phyloP scores from a whole-genome alignment of 129 eudicot species.

The Heracleum sosnowskyi region DNA sequence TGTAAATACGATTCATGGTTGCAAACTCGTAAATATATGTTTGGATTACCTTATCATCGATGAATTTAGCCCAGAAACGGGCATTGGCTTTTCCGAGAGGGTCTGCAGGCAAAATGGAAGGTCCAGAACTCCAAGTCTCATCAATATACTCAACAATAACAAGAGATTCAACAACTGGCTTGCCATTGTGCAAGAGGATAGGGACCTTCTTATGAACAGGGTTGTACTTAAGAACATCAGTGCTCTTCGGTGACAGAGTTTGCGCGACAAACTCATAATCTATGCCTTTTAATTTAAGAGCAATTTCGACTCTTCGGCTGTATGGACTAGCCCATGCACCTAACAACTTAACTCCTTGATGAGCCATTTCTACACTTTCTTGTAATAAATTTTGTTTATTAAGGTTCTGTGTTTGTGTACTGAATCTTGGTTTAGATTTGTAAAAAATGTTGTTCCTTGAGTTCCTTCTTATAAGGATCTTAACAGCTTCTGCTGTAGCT shows the following conservation, averaged over 20 bases:
- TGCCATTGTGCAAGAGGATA: slow-evolving; percentile 5
- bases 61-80: slow-evolving; percentile 37
- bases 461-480: neutral
- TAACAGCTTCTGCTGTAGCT: neutral
- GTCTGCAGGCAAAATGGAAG: slow-evolving; percentile 26
- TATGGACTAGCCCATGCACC: slow-evolving; percentile 9
- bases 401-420: neutral
- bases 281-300: slow-evolving; percentile 25
- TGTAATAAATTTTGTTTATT: neutral
- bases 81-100: slow-evolving; percentile 37
- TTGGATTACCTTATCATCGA: slow-evolving; percentile 17
- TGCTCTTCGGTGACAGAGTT: slow-evolving; percentile 20
- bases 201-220: slow-evolving; percentile 3
- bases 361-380: slow-evolving; percentile 5
- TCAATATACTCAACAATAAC: slow-evolving; percentile 7
- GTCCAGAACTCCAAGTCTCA: slow-evolving; percentile 1
- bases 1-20: neutral
- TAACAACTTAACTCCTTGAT: slow-evolving; percentile 23
- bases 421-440: neutral
- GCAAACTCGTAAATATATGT: neutral
- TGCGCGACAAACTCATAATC: slow-evolving; percentile 23
- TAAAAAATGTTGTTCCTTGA: neutral
- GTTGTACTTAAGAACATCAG: neutral
- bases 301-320: slow-evolving; percentile 7
- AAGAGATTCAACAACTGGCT: slow-evolving; percentile 3